Conservation (phyloP, 1,139 yeast species). For the Zhuliangozyma blackwelliae region DNA sequence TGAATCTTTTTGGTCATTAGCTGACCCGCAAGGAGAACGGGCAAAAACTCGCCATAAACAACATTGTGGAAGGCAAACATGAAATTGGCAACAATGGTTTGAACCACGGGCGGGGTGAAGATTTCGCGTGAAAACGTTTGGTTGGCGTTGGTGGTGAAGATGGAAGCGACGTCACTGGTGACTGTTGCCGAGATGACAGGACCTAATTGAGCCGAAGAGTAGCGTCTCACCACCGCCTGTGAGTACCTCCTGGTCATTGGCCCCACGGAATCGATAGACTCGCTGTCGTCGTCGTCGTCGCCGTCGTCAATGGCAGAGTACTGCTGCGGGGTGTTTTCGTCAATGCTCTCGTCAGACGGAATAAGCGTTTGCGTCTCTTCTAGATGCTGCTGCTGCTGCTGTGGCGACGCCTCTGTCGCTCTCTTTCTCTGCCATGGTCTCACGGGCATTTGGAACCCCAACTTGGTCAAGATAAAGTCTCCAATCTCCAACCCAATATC, state of each 20-base stretch:
- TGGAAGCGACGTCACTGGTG: conserved; percentile 8
- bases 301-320: conserved; percentile 1
- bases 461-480: conserved; percentile 31
- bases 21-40: conserved; percentile 54
- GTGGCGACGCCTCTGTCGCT: background rate
- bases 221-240: conserved; percentile 35
- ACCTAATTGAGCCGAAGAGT: conserved; percentile 25
- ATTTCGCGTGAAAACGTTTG: conserved; percentile 12
- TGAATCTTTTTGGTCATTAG: conserved; percentile 27
- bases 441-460: conserved; percentile 28
- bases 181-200: conserved; percentile 10
- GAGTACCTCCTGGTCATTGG: conserved; percentile 35
- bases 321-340: conserved; percentile 2
- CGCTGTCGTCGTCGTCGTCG: conserved; percentile 1
- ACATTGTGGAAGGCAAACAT: conserved; percentile 47
- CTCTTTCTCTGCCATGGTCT: conserved; percentile 28
- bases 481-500: conserved; percentile 56
- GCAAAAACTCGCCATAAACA: conserved; percentile 56
- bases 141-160: conserved; percentile 8
- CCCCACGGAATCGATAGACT: conserved; percentile 19
- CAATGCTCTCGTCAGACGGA: background rate
- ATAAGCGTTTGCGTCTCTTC: background rate
- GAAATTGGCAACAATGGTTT: conserved; percentile 39
- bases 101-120: conserved; percentile 35
- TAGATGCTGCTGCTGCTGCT: background rate